Base-by-base conservation (phyloP, 2,329 filamentous ascomycete species). In the Xylariaceae sp. region DNA sequence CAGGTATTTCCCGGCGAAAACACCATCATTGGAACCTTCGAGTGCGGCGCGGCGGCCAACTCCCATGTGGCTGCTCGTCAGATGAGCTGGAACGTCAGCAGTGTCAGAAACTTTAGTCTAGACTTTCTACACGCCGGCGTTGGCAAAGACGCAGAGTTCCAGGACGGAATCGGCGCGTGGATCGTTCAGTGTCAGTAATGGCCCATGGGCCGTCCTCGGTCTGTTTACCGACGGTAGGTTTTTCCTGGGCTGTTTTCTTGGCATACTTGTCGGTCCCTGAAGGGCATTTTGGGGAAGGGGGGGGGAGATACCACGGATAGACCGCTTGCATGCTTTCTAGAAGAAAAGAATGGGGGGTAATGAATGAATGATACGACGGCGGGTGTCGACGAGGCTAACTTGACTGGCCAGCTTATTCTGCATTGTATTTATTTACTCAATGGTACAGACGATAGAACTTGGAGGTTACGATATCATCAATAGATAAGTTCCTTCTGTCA, bases 101-200 rank as follows among this genome's bases (percentile, higher is more conserved):
- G 69, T 44, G 59, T 70, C 21, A 60, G 62, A 41, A 54, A 65
- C 21, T 71, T 71, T 43, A 56, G 56, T 18, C 60, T 71, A n/a
- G 58, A 68, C 10, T 71, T 69, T 42, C 47, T 69, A 10, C 68
- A 71, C 4, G 69, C 70, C 16, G 68, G 67, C 14, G 60, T 71
- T 4, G 67, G 68, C n/a, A 46, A 53, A 14, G 50, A 53, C 32
- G 44, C 68, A 1, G n/a, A 68, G 40, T 71, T 68, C 50, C 54
- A 59, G 32, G 63, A 70, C 42, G 69, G 69, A 4, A 56, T 71
- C 18, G 70, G 70, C 16, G 67, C 65, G 40, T 71, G 67, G 67
- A 67, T 71, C 40, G 61, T 67, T 2, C 64, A 60, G 23, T 69
- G 66, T 48, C 52, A 65, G 46, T 67, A 57, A 52, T 32, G 5